Base-by-base conservation (phyloP, 2,329 filamentous ascomycete species). In the Trichoderma gracile region DNA sequence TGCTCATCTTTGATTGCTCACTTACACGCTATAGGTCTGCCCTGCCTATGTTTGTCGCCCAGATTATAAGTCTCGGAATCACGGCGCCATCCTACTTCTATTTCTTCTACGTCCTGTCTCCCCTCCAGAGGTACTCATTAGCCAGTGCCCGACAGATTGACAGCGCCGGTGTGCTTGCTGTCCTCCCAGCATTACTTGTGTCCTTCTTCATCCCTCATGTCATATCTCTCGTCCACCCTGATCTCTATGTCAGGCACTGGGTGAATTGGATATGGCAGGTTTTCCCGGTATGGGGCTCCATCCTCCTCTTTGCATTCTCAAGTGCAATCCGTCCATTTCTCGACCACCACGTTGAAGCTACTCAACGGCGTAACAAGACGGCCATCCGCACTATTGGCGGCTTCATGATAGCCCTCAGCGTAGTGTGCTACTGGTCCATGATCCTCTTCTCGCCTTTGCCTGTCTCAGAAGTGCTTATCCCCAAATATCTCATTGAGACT, bases 221-320 rank as follows among this genome's bases (percentile, higher is more conserved):
- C 1, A 53, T 65, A 0, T 71, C 67, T 0, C 72, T 67, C 47
- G 67, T 74, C 9, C 69, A 70, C 14, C 27, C 63, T 6, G 67
- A 67, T 17, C 62, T 73, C 0, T 68, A 72, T 27, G 43, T 42
- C 0, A 67, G 72, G 17, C 67, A 73, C 30, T 74, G 70, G 73
- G 74, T 71, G 68, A 73, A 71, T 19, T 75, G 73, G 72, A 47
- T 73, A 15, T 75, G 73, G 73, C 73, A 75, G 7, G 42, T 74
- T 0, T 75, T 66, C 27, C 71, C 72, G 0, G 47, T 74, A 0
- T 73, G 70, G 71, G 67, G 67, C 5, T 72, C 71, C 0, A 3
- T 69, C 1, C 38, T 45, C 1, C 65, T 70, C 52, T 65, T 73
- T 33, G 42, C 63, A 1, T 10, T 69, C 4, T 66, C 67, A 7